Conservation (phyloP, 1,284 basidiomycete species). For the Trichosporon sp. region DNA sequence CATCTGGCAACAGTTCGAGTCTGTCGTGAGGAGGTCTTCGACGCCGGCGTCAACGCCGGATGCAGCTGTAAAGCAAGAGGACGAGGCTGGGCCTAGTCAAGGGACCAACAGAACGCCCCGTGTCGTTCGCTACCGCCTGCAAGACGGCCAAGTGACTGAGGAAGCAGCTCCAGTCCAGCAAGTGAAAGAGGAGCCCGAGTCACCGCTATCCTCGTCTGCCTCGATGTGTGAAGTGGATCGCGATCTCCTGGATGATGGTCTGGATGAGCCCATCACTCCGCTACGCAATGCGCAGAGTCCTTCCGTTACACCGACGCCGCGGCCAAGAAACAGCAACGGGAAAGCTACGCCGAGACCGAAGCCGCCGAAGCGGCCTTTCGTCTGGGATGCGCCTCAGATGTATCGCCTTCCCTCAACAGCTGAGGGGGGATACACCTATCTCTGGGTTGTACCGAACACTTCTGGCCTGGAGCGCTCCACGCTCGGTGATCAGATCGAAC, state of each 20-base stretch:
- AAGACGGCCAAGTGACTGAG: not conserved
- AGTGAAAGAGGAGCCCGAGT: slow-evolving; percentile 4
- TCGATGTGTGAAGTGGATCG: not conserved
- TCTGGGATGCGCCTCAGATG: not conserved
- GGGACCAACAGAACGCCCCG: not conserved
- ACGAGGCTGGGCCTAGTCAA: not conserved
- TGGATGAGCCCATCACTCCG: not conserved
- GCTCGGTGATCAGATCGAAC: slow-evolving; percentile 7
- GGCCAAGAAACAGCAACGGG: not conserved
- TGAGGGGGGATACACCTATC: slow-evolving; percentile 30
- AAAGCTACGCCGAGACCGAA: slow-evolving; percentile 5
- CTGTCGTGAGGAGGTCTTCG: slow-evolving; percentile 24
- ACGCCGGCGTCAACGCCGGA: not conserved
- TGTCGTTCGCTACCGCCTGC: not conserved
- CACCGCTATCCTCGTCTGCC: not conserved
- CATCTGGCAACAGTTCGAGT: slow-evolving; percentile 58
- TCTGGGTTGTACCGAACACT: slow-evolving; percentile 48
- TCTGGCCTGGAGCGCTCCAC: slow-evolving; percentile 45
- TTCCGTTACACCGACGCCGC: not conserved
- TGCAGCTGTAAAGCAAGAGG: not conserved
- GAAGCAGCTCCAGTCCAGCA: not conserved
- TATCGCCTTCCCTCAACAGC: not conserved
- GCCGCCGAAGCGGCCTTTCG: not conserved
- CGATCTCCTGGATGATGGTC: not conserved
- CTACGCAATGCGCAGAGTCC: not conserved